Percentiles rank a stretch among this genome's conserved stretches.
These are phyloP conservation scores for Rhizopus microsporus DNA, from an alignment of 371 early-diverging fungal species.

Conservation along the genomic window DNA sequence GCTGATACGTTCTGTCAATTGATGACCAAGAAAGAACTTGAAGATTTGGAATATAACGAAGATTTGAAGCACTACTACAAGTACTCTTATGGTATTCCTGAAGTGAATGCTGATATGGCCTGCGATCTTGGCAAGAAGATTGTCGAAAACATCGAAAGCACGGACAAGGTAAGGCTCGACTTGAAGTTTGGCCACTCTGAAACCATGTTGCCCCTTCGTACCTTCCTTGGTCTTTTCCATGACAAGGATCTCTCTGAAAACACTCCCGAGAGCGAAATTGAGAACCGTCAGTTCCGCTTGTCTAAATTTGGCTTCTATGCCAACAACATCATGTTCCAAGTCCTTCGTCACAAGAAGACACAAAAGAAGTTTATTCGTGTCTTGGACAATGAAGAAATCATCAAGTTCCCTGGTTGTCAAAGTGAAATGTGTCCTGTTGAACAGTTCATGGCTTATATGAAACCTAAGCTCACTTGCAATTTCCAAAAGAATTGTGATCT, in stretches of 20 bases:
- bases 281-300: constrained; percentile 10
- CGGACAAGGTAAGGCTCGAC: constrained; percentile 13
- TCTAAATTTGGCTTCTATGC: constrained; percentile 17
- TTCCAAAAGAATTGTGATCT: not conserved
- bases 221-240: constrained; percentile 30
- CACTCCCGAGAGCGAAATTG: constrained; percentile 7
- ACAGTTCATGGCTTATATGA: not conserved
- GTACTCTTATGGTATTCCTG: constrained; percentile 35
- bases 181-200: constrained; percentile 47
- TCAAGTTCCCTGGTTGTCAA: constrained; percentile 4
- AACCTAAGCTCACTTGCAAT: not conserved
- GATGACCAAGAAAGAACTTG: constrained; percentile 28
- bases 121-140: constrained; percentile 30
- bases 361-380: constrained; percentile 7
- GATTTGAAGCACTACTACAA: constrained; percentile 41
- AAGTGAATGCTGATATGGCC: constrained; percentile 35
- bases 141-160: constrained; percentile 21
- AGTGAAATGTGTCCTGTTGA: not conserved
- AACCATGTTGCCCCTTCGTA: constrained; percentile 36
- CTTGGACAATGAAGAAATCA: constrained; percentile 13
- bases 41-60: constrained; percentile 31
- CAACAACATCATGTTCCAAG: constrained; percentile 13
- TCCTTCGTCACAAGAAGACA: not conserved
- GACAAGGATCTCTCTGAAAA: constrained; percentile 15
- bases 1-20: constrained; percentile 34